Conservation (phyloP, 2,329 filamentous ascomycete genomes). For the Pleoardoris graminearum region DNA sequence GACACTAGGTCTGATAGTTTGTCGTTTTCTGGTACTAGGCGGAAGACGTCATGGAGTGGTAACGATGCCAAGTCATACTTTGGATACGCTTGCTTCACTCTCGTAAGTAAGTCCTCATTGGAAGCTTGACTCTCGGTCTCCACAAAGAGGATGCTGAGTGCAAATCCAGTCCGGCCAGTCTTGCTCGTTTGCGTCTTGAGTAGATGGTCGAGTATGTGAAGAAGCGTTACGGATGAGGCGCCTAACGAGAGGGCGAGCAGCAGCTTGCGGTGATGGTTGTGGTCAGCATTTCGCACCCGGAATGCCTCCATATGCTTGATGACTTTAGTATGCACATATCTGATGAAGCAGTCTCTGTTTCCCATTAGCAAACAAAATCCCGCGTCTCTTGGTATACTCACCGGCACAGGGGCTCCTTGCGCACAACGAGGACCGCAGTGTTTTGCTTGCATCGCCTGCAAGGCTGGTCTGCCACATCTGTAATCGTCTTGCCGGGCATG, state of each 20-base stretch:
- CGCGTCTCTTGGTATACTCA: slow-evolving; percentile 40
- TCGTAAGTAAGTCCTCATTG: slow-evolving; percentile 19
- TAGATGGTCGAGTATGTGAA: slow-evolving; percentile 75
- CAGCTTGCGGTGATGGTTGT: slow-evolving; percentile 57
- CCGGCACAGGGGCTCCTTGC: slow-evolving; percentile 64
- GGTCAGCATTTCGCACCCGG: slow-evolving; percentile 54
- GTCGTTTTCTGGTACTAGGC: slow-evolving; percentile 25
- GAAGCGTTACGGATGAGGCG: slow-evolving; percentile 74
- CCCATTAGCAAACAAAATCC: slow-evolving; percentile 8
- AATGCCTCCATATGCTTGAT: slow-evolving; percentile 76
- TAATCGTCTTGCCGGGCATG: slow-evolving; percentile 41
- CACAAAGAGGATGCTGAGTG: slow-evolving; percentile 61
- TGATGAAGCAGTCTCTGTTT: slow-evolving; percentile 72
- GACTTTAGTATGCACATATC: slow-evolving; percentile 77
- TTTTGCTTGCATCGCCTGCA: slow-evolving; percentile 62
- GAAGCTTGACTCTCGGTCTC: slow-evolving; percentile 44
- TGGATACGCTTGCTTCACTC: slow-evolving; percentile 64
- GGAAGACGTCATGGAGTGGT: slow-evolving; percentile 63
- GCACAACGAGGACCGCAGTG: slow-evolving; percentile 57
- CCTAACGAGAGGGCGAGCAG: slow-evolving; percentile 84
- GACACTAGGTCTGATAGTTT: slow-evolving; percentile 27
- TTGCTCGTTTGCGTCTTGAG: slow-evolving; percentile 66
- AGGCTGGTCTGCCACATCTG: slow-evolving; percentile 26
- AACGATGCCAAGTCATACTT: slow-evolving; percentile 65
- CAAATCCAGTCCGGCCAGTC: slow-evolving; percentile 68